These are phyloP conservation scores for Aspergillus sp. DNA, from an alignment of 2,329 filamentous ascomycete species.

Conservation along the genomic window DNA sequence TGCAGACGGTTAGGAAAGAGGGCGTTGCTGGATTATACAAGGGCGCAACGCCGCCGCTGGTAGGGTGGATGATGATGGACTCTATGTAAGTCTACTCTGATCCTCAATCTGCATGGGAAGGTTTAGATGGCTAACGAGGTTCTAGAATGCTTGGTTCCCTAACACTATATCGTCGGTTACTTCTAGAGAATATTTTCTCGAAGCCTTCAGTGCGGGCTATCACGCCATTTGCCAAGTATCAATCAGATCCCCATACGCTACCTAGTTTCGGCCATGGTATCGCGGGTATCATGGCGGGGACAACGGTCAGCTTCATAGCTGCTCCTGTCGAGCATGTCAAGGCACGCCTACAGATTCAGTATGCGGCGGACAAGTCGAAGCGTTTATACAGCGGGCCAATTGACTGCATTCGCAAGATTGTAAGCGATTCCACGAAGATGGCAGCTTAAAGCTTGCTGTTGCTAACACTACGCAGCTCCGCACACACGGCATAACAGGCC, in stretches of 20 bases:
- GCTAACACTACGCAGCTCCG: constrained; percentile 39
- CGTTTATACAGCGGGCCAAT: constrained; percentile 84
- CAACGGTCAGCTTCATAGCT: constrained; percentile 89
- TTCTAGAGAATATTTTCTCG: constrained; percentile 78
- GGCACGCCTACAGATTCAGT: constrained; percentile 91
- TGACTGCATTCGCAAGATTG: constrained; percentile 73
- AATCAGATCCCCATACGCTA: constrained; percentile 55
- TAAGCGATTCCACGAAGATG: constrained; percentile 30
- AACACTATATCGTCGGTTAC: constrained; percentile 82
- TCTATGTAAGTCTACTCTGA: constrained; percentile 53
- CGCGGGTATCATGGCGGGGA: constrained; percentile 83
- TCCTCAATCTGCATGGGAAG: neutral
- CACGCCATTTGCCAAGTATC: constrained; percentile 41
- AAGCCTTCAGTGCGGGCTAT: constrained; percentile 51
- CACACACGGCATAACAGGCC: constrained; percentile 73
- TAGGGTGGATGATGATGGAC: constrained; percentile 99
- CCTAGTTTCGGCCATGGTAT: constrained; percentile 82
- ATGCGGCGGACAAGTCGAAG: constrained; percentile 76
- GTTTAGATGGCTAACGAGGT: constrained; percentile 25
- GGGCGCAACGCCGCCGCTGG: constrained; percentile 85
- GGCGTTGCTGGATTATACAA: constrained; percentile 89
- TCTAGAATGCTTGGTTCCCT: constrained; percentile 82
- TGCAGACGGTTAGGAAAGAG: constrained; percentile 84
- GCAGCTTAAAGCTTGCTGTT: neutral
- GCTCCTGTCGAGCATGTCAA: constrained; percentile 96